These are phyloP conservation scores for Glycyrrhiza uralensis DNA, from an alignment of 306 rosid genomes.

Conservation along the genomic window DNA sequence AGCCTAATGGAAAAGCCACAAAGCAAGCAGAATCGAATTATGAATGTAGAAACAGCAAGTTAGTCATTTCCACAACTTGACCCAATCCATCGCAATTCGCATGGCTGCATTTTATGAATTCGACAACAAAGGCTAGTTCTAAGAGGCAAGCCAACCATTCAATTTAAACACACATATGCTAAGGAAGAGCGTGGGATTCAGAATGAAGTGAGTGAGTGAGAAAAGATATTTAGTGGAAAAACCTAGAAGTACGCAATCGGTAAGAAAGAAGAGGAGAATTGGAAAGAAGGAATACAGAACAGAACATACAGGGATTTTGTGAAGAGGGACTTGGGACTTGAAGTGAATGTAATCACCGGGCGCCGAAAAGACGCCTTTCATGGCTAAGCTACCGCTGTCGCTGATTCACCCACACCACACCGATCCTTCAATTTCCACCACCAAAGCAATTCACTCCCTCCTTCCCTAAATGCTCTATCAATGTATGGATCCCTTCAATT, in stretches of 20 bases:
- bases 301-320: constrained; percentile 80
- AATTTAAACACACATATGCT: neutral
- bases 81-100: neutral
- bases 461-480: no score
- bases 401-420: no score
- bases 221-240: neutral
- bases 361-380: constrained; percentile 96
- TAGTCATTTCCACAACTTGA: no score
- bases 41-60: neutral
- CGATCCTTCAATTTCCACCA: no score
- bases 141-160: neutral
- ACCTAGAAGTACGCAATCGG: constrained; percentile 5
- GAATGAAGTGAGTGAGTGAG: neutral
- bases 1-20: neutral
- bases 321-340: constrained; percentile 99
- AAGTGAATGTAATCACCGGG: constrained; percentile 97
- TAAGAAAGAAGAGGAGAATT: neutral
- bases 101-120: neutral
- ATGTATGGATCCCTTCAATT: no score
- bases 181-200: neutral
- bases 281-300: neutral
- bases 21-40: neutral
- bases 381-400: constrained; percentile 38
- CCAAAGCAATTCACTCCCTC: no score
- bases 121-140: neutral